Evolutionary conservation across 306 rosid species (phyloP), one percentile per base, ranked within the genome.

Genomic region (Sphenostylis stenocarpa): DNA sequence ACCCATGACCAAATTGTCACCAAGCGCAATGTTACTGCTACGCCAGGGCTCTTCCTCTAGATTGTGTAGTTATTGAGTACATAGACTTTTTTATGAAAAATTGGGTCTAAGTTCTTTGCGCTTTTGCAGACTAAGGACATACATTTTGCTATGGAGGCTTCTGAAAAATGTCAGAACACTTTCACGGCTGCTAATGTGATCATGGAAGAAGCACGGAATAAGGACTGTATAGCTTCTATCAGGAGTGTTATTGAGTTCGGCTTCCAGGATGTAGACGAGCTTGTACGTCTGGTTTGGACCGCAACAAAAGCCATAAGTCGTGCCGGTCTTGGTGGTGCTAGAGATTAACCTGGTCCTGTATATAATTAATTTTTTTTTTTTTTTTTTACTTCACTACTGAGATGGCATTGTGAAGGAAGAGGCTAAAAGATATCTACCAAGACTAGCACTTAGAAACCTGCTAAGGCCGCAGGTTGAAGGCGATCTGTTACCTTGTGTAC

Each of bases 251-350:
- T 87, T 61, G 90, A 91, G 81, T 88, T 91, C 86, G 86, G 96
- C 87, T 94, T 90, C 89, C 98, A 91, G 80, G 94, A 94, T 70
- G 75, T 94, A 23, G 89, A 87, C 55, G 94, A 91, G 81, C 86
- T 91, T 71, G 67, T 86, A 36, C 80, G 79, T 63, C 80, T 88
- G 82, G 96, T 90, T 79, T 75, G 71, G 77, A 78, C 71, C 28
- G 94, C 97, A 49, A 77, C 77, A 81, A 83, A 86, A 73, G 87
- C 86, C 49, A 83, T 90, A 80, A 83, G 85, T 75, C 83, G 77
- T 39, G 83, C 96, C 39, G 89, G 85, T 82, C 82, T 90, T 58
- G 81, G 83, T 77, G 90, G 89, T 81, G 83, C 75, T 63, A 87
- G 91, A 82, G 92, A 90, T 76, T 88, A 85, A 81, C 88, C 73